Evolutionary conservation across 106 monocot species (phyloP).

Genomic region (Triglochin maritima): DNA sequence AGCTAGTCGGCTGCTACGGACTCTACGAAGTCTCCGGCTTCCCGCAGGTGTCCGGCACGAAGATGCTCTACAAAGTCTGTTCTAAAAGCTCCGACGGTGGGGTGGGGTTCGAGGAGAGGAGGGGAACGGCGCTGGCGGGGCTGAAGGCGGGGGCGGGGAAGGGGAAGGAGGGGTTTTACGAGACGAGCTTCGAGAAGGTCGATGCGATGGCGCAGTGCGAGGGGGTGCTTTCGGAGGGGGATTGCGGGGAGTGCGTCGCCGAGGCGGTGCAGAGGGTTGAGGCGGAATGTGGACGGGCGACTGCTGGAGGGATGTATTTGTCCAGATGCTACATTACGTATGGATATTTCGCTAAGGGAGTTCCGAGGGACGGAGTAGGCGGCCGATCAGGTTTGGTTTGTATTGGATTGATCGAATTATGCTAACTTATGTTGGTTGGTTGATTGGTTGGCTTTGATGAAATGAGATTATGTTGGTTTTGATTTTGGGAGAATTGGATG

Average conservation of each 20-base stretch:
- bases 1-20: conserved; percentile 78
- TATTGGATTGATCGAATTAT: too few species aligned
- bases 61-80: conserved; percentile 18
- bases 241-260: conserved; percentile 69
- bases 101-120: conserved; percentile 46
- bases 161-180: conserved; percentile 5
- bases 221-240: conserved; percentile 62
- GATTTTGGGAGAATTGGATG: not conserved
- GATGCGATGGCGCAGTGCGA: conserved; percentile 98
- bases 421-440: conserved; percentile 13
- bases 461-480: not conserved
- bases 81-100: conserved; percentile 9
- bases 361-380: conserved; percentile 30
- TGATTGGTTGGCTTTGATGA: not conserved
- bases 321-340: conserved; percentile 94
- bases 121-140: conserved; percentile 73
- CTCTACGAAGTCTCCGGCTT: conserved; percentile 71
- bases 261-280: conserved; percentile 88
- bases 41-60: conserved; percentile 71
- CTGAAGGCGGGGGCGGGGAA: conserved; percentile 44
- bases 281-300: conserved; percentile 89
- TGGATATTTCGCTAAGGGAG: conserved; percentile 52
- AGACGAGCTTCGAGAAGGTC: conserved; percentile 56
- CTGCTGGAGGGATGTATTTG: conserved; percentile 77
- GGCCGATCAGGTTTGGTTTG: conserved; percentile 1